Percentiles rank a stretch among this genome's conserved stretches.
phyloP scores from a whole-genome alignment of 2,329 filamentous ascomycete genomes.

The Pleurostoma richardsiae region DNA sequence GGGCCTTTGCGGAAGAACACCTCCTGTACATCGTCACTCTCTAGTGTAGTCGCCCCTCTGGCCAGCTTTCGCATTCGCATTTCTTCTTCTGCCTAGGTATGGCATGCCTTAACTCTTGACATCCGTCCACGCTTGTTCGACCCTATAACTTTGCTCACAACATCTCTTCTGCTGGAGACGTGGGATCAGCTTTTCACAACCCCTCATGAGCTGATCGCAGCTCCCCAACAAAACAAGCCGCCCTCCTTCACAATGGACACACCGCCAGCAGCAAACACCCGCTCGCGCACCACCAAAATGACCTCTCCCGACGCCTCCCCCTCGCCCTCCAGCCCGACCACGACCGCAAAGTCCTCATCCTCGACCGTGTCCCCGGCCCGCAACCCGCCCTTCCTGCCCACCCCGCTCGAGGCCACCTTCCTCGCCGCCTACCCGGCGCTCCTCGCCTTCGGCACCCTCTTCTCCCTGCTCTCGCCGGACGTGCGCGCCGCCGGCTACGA shows the following conservation, averaged over 20 bases:
- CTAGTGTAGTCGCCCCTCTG: too few relatives aligned
- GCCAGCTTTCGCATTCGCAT: too few relatives aligned
- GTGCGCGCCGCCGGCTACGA: conserved; percentile 62
- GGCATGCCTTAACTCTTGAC: too few relatives aligned
- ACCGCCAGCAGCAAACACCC: conserved; percentile 4
- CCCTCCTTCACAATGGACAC: conserved; percentile 5
- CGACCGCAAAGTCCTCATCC: neutral
- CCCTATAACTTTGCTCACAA: too few relatives aligned
- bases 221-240: neutral
- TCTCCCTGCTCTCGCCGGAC: conserved; percentile 70
- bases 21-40: too few relatives aligned
- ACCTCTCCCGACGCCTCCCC: conserved; percentile 4
- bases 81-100: too few relatives aligned
- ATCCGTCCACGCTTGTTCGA: too few relatives aligned
- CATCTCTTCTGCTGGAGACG: too few relatives aligned
- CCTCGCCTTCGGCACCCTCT: conserved; percentile 76
- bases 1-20: too few relatives aligned
- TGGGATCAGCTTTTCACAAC: too few relatives aligned
- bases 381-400: conserved; percentile 61
- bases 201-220: neutral
- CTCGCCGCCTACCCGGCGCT: conserved; percentile 71
- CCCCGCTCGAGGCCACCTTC: conserved; percentile 58
- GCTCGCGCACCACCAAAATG: conserved; percentile 4
- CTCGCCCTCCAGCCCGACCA: neutral
- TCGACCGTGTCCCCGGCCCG: conserved; percentile 15